These are phyloP conservation scores for Acanthamoeba castellanii DNA, from an alignment of 208 protist species.

Conservation along the genomic window DNA sequence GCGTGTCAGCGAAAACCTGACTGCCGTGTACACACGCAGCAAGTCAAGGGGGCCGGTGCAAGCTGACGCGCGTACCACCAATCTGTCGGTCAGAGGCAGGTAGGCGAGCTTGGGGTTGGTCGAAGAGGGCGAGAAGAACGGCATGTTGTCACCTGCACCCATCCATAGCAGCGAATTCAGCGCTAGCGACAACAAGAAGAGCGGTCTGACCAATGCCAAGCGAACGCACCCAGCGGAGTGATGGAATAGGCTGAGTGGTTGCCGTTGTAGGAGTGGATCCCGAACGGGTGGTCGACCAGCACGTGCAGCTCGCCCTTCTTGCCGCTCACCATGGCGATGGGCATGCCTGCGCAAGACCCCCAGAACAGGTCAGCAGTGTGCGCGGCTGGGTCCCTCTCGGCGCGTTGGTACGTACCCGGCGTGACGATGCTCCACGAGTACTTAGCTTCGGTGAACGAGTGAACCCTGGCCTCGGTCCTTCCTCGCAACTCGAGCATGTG, in stretches of 20 bases:
- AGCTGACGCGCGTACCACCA: background rate
- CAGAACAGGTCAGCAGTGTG: background rate
- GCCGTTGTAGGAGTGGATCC: constrained; percentile 63
- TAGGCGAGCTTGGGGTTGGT: constrained; percentile 40
- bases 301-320: constrained; percentile 45
- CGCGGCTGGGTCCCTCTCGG: background rate
- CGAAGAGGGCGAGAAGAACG: constrained; percentile 64
- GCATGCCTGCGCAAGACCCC: constrained; percentile 29
- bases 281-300: constrained; percentile 72
- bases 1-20: background rate
- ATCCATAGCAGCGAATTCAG: background rate
- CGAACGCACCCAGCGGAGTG: constrained; percentile 21
- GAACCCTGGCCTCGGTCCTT: constrained; percentile 48
- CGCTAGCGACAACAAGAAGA: background rate
- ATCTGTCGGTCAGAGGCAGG: constrained; percentile 21
- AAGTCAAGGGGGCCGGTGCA: background rate
- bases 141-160: constrained; percentile 52
- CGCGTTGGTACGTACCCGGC: background rate
- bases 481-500: constrained; percentile 7
- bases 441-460: constrained; percentile 76
- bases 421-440: constrained; percentile 71
- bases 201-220: no score
- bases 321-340: constrained; percentile 5
- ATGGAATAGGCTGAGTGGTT: constrained; percentile 24
- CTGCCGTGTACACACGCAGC: background rate